A percentile compares a stretch with the other conserved stretches of the same genome.
phyloP scores from a whole-genome alignment of 805 yeast species.

The Kodamaea lidongshanica region DNA sequence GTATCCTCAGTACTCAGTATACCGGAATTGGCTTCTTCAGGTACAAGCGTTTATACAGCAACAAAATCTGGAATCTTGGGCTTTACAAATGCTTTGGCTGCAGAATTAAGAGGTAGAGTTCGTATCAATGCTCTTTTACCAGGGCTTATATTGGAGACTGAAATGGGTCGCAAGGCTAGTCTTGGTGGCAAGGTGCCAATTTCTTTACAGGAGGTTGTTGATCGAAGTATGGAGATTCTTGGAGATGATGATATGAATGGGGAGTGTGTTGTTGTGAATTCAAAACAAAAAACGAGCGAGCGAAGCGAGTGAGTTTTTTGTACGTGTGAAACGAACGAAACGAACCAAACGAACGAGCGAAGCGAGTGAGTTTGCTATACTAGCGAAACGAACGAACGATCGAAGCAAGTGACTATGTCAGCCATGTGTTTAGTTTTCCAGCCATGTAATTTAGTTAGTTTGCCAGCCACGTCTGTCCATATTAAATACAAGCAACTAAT shows the following conservation, averaged over 20 bases:
- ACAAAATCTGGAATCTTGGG: slow-evolving; percentile 66
- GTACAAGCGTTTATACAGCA: slow-evolving; percentile 63
- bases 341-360: too few relatives aligned
- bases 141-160: slow-evolving; percentile 61
- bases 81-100: slow-evolving; percentile 53
- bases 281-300: background rate
- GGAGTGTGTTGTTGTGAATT: slow-evolving; percentile 19
- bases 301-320: background rate
- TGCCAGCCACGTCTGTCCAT: too few relatives aligned
- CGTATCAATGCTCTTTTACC: slow-evolving; percentile 65
- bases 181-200: slow-evolving; percentile 18
- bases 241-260: slow-evolving; percentile 25
- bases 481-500: too few relatives aligned
- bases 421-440: too few relatives aligned
- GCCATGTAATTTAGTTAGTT: too few relatives aligned
- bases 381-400: too few relatives aligned
- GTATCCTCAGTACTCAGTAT: slow-evolving; percentile 59
- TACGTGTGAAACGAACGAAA: too few relatives aligned
- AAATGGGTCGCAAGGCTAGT: slow-evolving; percentile 45
- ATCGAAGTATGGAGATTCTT: slow-evolving; percentile 18
- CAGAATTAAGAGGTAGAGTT: slow-evolving; percentile 51
- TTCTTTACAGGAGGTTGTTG: slow-evolving; percentile 23
- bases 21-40: slow-evolving; percentile 34
- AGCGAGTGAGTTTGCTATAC: too few relatives aligned
- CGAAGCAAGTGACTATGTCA: too few relatives aligned